A percentile compares a stretch with the other conserved stretches of the same genome.
phyloP scores from a whole-genome alignment of 2,329 filamentous ascomycete genomes.

The Fusarium foetens region DNA sequence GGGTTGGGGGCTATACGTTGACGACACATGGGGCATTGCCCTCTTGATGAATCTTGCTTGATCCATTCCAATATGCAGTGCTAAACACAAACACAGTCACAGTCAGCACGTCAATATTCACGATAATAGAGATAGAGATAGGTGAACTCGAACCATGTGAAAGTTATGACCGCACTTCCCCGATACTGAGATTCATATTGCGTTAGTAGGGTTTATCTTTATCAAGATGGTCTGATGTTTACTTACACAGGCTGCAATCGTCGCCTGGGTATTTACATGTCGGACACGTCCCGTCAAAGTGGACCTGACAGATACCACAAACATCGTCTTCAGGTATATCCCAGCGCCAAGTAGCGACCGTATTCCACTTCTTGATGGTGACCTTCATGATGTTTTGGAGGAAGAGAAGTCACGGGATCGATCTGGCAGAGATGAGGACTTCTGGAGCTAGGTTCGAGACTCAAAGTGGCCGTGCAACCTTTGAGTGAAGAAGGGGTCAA shows the following conservation, averaged over 20 bases:
- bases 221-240: constrained; percentile 27
- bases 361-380: constrained; percentile 91
- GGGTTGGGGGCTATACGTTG: constrained; percentile 71
- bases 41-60: constrained; percentile 90
- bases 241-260: constrained; percentile 88
- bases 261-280: constrained; percentile 98
- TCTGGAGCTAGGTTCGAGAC: constrained; percentile 5
- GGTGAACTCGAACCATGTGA: constrained; percentile 77
- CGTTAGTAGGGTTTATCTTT: constrained; percentile 26
- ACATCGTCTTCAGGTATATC: constrained; percentile 97
- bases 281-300: constrained; percentile 97
- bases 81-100: constrained; percentile 55
- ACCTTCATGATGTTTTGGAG: constrained; percentile 78
- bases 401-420: constrained; percentile 19
- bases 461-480: constrained; percentile 31
- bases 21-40: constrained; percentile 97
- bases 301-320: constrained; percentile 97
- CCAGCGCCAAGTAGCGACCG: constrained; percentile 97
- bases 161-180: constrained; percentile 98
- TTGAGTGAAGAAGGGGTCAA: constrained; percentile 15
- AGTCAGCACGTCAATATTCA: constrained; percentile 34
- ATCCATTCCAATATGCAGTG: constrained; percentile 98
- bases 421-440: background rate
- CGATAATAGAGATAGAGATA: background rate
- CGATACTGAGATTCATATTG: constrained; percentile 66